Evolutionary conservation across 106 monocot species (phyloP).

Genomic region (Alisma plantagoaquatica): DNA sequence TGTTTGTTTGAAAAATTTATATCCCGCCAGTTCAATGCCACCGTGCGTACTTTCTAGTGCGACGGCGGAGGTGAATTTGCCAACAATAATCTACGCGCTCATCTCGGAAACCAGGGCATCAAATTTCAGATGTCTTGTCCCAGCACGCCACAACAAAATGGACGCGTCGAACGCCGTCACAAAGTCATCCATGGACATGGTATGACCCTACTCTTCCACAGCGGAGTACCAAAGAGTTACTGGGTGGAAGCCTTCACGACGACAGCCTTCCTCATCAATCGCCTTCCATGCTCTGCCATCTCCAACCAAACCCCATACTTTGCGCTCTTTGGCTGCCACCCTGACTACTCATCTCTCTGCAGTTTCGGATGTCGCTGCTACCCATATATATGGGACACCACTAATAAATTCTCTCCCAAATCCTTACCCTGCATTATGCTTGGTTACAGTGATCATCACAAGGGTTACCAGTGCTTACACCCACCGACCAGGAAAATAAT

Average conservation of each 20-base stretch:
- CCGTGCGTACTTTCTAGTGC: neutral
- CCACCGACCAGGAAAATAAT: neutral
- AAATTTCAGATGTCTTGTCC: neutral
- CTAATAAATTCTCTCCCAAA: neutral
- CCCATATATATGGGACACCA: neutral
- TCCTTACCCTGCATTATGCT: neutral
- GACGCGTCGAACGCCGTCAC: neutral
- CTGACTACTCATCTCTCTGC: no score
- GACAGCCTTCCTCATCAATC: constrained; percentile 2
- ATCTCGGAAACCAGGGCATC: neutral
- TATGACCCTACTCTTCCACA: neutral
- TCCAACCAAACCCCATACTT: no score
- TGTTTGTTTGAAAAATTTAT: neutral
- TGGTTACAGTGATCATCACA: no score
- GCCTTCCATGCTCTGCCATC: neutral
- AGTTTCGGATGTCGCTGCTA: neutral
- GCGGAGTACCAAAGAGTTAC: neutral
- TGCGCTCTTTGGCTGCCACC: no score
- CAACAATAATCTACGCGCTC: neutral
- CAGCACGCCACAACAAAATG: neutral
- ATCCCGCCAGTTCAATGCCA: neutral
- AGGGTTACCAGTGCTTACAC: no score
- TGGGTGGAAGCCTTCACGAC: constrained; percentile 3
- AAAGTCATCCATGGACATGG: neutral
- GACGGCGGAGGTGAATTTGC: neutral